Percentiles rank a stretch among this genome's conserved stretches.
Conservation (phyloP, 108 stramenopile genomes). For the Nitzschia palea region DNA sequence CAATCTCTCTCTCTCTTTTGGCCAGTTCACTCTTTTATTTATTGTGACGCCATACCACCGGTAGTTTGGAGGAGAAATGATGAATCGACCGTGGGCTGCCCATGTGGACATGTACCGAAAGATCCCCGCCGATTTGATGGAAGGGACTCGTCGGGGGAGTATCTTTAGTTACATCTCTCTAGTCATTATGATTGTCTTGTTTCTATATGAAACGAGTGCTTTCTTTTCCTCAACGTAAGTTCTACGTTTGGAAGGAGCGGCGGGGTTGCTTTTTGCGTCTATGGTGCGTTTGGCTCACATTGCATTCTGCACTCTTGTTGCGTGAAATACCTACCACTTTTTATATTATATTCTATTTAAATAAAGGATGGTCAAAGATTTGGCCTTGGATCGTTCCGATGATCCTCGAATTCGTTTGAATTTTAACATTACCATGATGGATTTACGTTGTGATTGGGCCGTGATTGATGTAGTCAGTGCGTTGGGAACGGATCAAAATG, state of each 20-base stretch:
- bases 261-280: neutral
- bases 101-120: slow-evolving; percentile 88
- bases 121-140: slow-evolving; percentile 83
- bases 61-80: no score
- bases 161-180: slow-evolving; percentile 67
- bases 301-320: neutral
- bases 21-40: no score
- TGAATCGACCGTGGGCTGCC: slow-evolving; percentile 41
- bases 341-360: no score
- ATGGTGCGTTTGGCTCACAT: neutral
- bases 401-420: slow-evolving; percentile 77
- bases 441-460: slow-evolving; percentile 88
- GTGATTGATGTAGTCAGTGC: slow-evolving; percentile 79
- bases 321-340: no score
- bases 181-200: slow-evolving; percentile 65
- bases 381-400: slow-evolving; percentile 70
- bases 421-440: slow-evolving; percentile 95
- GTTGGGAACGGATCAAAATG: slow-evolving; percentile 94
- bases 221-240: slow-evolving; percentile 63
- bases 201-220: slow-evolving; percentile 84
- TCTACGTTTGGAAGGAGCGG: neutral
- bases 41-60: no score
- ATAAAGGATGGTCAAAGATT: slow-evolving; percentile 47
- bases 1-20: no score
- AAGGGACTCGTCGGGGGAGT: slow-evolving; percentile 75